Base-by-base conservation (phyloP, 352 stramenopile species). In the Pythium rishiriense region DNA sequence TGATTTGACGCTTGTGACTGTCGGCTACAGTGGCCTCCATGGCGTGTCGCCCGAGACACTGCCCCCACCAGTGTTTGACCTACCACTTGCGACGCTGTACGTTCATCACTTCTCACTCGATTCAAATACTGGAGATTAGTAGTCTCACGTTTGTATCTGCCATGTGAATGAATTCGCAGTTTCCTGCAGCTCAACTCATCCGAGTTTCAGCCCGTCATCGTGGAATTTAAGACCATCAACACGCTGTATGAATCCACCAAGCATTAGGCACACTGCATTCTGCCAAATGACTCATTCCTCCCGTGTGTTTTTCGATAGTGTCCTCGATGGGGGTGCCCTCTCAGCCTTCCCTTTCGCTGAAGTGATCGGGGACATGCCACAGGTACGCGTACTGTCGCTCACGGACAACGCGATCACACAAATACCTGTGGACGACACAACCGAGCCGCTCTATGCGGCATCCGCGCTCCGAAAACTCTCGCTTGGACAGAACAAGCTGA, bases 311-410 rank as follows among this genome's bases (percentile, higher is more conserved):
- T 28, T 26, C 8, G 21, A 41, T 54, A 62, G 56, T 5, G 26
- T 48, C n/a, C 43, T 62, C 15, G 43, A 62, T 46, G 33, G 45
- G n/a, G 26, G 29, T 47, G 21, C 19, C 22, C 21, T 62, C 9
- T 21, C 22, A 4, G 22, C 28, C 1, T 62, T 62, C 43, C 56
- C 56, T 3, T 15, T 42, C 9, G 15, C 39, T n/a, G n/a, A 62
- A 28, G 56, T 62, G 28, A 42, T 62, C 48, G 29, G 43, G 12
- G 33, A 53, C 37, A 53, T 62, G 43, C 45, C 56, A 22, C 56
- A 62, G 22, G 56, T 62, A 10, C 56, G 43, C 21, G 48, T 19
- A 2, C 33, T 62, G 4, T 62, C 56, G 15, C 56, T 62, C 43
- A 48, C 56, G 19, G 56, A 15, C 7, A 62, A 62, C 56, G 22